These are phyloP conservation scores for Camelina sativa DNA, from an alignment of 345 rosid species.

Conservation along the genomic window DNA sequence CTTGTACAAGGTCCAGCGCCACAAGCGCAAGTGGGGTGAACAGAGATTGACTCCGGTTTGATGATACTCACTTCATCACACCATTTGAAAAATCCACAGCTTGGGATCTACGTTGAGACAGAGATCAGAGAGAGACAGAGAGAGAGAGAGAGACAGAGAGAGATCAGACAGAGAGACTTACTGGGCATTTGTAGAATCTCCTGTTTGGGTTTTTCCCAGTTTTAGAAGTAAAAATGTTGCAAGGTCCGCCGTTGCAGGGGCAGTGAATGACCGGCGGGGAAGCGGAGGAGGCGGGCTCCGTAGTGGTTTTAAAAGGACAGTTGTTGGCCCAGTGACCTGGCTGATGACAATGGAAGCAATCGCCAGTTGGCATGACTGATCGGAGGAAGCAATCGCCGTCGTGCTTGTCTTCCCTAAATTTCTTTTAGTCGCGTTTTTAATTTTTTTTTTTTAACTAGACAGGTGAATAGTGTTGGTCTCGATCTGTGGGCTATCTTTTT, in stretches of 20 bases:
- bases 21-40: constrained; percentile 1
- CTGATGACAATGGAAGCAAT: constrained; percentile 14
- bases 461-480: no score
- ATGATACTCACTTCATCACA: constrained; percentile 23
- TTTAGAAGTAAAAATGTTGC: constrained; percentile 5
- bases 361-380: constrained; percentile 1
- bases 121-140: not conserved
- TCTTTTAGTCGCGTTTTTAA: not conserved
- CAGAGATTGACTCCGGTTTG: not conserved
- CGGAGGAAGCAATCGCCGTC: not conserved
- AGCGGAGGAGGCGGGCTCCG: not conserved
- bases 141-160: not conserved
- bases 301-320: constrained; percentile 16
- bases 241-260: constrained; percentile 7
- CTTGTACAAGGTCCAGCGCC: constrained; percentile 22
- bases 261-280: constrained; percentile 19
- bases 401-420: not conserved
- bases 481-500: no score
- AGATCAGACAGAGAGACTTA: constrained; percentile 5
- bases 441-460: no score
- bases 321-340: constrained; percentile 30
- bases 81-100: constrained; percentile 28
- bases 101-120: constrained; percentile 11
- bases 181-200: constrained; percentile 27
- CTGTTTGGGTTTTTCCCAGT: constrained; percentile 20